A percentile compares a stretch with the other conserved stretches of the same genome.
phyloP scores from a whole-genome alignment of 2,329 filamentous ascomycete species.

The Beauveria pseudobassiana region DNA sequence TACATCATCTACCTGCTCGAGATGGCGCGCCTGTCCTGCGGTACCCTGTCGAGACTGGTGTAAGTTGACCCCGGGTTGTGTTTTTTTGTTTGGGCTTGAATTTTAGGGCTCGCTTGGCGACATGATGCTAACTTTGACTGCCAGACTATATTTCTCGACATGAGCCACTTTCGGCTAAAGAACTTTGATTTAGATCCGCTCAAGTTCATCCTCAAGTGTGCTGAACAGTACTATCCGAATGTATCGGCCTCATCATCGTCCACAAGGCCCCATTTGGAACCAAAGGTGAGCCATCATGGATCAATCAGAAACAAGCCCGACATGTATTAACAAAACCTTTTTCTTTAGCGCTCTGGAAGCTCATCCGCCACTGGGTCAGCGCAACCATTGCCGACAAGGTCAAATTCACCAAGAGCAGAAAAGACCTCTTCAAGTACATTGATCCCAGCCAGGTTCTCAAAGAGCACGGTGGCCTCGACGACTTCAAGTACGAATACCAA shows the following conservation, averaged over 20 bases:
- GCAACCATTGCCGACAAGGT: slow-evolving; percentile 84
- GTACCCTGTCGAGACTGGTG: slow-evolving; percentile 75
- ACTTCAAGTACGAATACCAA: slow-evolving; percentile 70
- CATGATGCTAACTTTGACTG: slow-evolving; percentile 16
- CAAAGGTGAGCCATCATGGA: slow-evolving; percentile 48
- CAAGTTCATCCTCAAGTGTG: slow-evolving; percentile 95
- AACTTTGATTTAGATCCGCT: slow-evolving; percentile 94
- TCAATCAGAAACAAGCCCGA: slow-evolving; percentile 16
- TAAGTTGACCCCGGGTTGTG: slow-evolving; percentile 37
- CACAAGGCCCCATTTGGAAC: slow-evolving; percentile 92
- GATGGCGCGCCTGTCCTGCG: slow-evolving; percentile 72
- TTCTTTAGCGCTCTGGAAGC: slow-evolving; percentile 66
- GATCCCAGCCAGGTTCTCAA: slow-evolving; percentile 58
- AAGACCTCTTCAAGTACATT: slow-evolving; percentile 69
- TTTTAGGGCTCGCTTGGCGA: no score
- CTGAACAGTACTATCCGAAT: slow-evolving; percentile 91
- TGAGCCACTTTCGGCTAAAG: slow-evolving; percentile 76
- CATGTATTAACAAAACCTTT: not conserved
- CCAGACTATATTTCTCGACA: slow-evolving; percentile 80
- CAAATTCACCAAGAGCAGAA: slow-evolving; percentile 70
- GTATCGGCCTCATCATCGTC: slow-evolving; percentile 72
- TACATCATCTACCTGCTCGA: slow-evolving; percentile 88
- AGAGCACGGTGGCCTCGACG: slow-evolving; percentile 72
- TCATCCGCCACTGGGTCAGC: slow-evolving; percentile 85
- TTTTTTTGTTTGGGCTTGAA: not conserved